Base-by-base conservation (phyloP, 2,329 filamentous ascomycete genomes). In the Biscogniauxia marginata region DNA sequence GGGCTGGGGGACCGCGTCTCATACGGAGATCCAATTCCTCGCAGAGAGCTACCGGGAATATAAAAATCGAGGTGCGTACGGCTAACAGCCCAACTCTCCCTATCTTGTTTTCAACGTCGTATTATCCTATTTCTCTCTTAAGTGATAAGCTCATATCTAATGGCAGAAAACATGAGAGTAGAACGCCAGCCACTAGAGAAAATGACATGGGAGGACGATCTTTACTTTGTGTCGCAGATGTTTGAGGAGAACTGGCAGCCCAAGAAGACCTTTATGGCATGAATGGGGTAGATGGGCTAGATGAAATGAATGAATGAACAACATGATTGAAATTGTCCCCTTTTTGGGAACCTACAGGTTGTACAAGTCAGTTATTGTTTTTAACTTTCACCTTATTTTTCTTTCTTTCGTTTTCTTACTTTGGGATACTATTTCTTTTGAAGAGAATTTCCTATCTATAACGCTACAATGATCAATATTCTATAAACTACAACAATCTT, bases 221-320 rank as follows among this genome's bases (percentile, higher is more conserved):
- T 76, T 1, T 77, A 75, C 58, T 80, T 79, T 66, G 70, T 78
- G 8, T 72, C 75, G 7, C 77, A 79, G 52, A 76, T 81, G 70
- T 79, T 79, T 46, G 72, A 77, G 49, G 64, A 70, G 1, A 58
- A 68, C 4, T 81, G 78, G 78, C 51, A 54, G 4, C 66, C 74
- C 5, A 51, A 44, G 23, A n/a, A 51, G 46, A 67, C 64, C 4
- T 65, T 61, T 18, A 56, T 48, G 45, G 56, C 55, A 24, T 65
- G 50, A 30, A 9, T 11, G 30, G 30, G n/a, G n/a, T n/a, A 2
- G 43, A 6, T 16, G 23, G 45, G 18, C 47, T n/a, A 25, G 11
- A 7, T 23, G 19, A 25, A 25, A 21, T 25, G n/a, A 34, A 46
- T 16, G 30, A 16, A 39, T n/a, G 30, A 30, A 30, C n/a, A n/a